phyloP scores from a whole-genome alignment of 2,329 filamentous ascomycete genomes.

The Penicillium sp. region DNA sequence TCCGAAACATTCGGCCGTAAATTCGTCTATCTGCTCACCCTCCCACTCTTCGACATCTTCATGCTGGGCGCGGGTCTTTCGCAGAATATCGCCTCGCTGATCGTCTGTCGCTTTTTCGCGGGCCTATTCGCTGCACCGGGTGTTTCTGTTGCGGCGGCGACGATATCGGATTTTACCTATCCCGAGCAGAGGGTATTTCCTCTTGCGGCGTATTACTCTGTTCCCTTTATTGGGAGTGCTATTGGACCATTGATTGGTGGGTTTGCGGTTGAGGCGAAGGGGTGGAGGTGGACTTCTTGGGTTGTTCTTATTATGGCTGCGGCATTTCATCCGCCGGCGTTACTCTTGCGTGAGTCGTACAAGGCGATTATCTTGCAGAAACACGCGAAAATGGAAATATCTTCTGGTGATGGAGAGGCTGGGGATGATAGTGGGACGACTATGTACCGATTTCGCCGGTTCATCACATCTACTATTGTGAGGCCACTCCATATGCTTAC shows the following conservation, averaged over 20 bases:
- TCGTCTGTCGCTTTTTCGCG: slow-evolving; percentile 76
- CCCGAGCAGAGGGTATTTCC: slow-evolving; percentile 12
- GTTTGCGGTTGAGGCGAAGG: slow-evolving; percentile 65
- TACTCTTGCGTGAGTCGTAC: slow-evolving; percentile 67
- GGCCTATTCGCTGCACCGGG: slow-evolving; percentile 62
- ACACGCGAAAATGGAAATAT: background rate
- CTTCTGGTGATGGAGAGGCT: background rate
- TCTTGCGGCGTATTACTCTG: slow-evolving; percentile 21
- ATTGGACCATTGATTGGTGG: slow-evolving; percentile 69
- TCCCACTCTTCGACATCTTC: slow-evolving; percentile 55
- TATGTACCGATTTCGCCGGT: background rate
- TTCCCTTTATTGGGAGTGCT: slow-evolving; percentile 20
- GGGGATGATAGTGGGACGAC: background rate
- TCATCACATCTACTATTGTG: slow-evolving; percentile 36
- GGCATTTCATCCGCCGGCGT: slow-evolving; percentile 61
- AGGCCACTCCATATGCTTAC: slow-evolving; percentile 69
- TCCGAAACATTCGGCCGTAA: slow-evolving; percentile 16
- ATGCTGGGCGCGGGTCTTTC: slow-evolving; percentile 47
- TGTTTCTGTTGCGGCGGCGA: slow-evolving; percentile 69
- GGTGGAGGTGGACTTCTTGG: slow-evolving; percentile 77
- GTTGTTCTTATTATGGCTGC: slow-evolving; percentile 68
- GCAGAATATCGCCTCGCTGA: slow-evolving; percentile 70
- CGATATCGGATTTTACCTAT: slow-evolving; percentile 63
- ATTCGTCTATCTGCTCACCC: slow-evolving; percentile 7
- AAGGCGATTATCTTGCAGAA: slow-evolving; percentile 46